Base-by-base conservation (phyloP, 2,329 filamentous ascomycete genomes). In the Dothistroma septosporum region DNA sequence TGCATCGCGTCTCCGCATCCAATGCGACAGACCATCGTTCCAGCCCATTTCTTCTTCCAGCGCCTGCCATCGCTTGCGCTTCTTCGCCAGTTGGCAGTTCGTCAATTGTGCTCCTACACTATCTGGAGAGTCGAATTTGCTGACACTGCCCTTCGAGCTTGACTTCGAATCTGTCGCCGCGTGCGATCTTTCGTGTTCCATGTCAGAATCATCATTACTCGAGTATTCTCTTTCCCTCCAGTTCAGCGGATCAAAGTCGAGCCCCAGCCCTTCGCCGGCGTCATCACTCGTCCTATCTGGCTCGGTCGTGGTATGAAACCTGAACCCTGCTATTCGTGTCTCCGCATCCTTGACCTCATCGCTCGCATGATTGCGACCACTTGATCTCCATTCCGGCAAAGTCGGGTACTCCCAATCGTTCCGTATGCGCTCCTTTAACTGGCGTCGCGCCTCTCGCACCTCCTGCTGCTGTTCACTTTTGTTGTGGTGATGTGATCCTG, bases 1-100 rank as follows among this genome's bases (percentile, higher is more conserved):
- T 7, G 86, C 87, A 76, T 96, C 86, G 53, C 92, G 83, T 61
- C 90, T 82, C 32, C 87, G 84, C 61, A 87, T 84, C 76, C 91
- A 97, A 73, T 88, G 89, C n/a, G 86, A 83, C 59, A 97, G 74
- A 0, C 93, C 93, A 41, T 87, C 80, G 69, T 97, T 97, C 87
- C 89, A 95, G 8, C 62, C 60, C 75, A 79, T 77, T 64, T 82
- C 79, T 32, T 72, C 70, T 58, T 77, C 74, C 54, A 79, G 62
- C 12, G 68, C 67, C 53, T 69, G 63, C 55, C 72, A 68, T 46
- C 77, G 71, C 64, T 75, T 75, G 55, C 73, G 68, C 64, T 75
- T 79, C 60, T 75, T 70, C 58, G 64, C 67, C 21, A 58, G 28
- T 22, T 65, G 64, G 10, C 68, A 65, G 28, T 69, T 64, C 21